These are phyloP conservation scores for Mucor circinelloides DNA, from an alignment of 371 early-diverging fungal species.

Conservation along the genomic window DNA sequence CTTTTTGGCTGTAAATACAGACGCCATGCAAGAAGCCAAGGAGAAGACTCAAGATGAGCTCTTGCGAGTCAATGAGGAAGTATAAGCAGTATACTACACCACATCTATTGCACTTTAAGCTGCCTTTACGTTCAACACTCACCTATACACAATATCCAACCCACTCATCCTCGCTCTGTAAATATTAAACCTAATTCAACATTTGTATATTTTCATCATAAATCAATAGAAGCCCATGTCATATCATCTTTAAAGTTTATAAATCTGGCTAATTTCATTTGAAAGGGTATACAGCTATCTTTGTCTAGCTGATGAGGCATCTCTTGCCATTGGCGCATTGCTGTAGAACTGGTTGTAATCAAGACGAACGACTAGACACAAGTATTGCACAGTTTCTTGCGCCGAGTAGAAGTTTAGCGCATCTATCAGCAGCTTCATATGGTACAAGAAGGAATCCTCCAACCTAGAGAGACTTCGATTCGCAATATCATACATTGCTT, in stretches of 20 bases:
- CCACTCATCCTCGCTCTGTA: not conserved
- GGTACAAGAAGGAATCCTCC: constrained; percentile 67
- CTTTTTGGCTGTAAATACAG: constrained; percentile 62
- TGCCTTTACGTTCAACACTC: not conserved
- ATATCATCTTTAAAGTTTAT: not conserved
- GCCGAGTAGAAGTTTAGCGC: constrained; percentile 78
- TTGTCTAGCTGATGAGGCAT: not conserved
- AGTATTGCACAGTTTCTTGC: constrained; percentile 72
- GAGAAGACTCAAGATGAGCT: constrained; percentile 5
- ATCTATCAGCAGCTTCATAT: constrained; percentile 72
- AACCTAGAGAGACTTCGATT: constrained; percentile 50
- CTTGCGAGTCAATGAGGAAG: not conserved
- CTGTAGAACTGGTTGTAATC: constrained; percentile 72
- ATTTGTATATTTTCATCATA: constrained; percentile 1
- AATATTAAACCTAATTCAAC: constrained; percentile 10
- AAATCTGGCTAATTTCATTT: not conserved
- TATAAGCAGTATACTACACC: not conserved
- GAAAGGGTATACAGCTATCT: not conserved
- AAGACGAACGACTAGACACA: constrained; percentile 76
- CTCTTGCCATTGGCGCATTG: constrained; percentile 3
- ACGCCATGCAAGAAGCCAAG: constrained; percentile 29
- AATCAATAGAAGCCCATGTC: not conserved
- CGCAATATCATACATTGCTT: constrained; percentile 28
- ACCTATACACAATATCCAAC: not conserved
- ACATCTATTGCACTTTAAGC: not conserved